phyloP scores from a whole-genome alignment of 139 green algal species.

The Tetradesmus obliquus region DNA sequence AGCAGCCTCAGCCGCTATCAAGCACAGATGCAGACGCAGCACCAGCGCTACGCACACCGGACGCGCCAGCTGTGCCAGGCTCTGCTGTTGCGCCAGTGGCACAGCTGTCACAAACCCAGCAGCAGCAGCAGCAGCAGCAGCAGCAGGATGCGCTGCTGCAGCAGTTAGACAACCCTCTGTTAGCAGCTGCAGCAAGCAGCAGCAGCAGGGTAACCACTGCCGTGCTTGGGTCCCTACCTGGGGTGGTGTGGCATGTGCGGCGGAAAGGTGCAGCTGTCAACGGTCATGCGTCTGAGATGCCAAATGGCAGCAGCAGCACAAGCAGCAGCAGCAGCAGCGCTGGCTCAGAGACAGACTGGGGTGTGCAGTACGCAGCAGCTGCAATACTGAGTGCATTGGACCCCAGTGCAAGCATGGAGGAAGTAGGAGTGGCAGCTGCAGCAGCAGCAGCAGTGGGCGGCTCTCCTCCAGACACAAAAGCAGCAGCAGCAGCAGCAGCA shows the following conservation, averaged over 20 bases:
- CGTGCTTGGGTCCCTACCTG: not conserved
- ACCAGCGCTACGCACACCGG: too few relatives aligned
- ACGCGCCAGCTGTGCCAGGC: not conserved
- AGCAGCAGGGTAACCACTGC: not conserved
- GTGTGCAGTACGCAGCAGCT: slow-evolving; percentile 18
- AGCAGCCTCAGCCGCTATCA: not conserved
- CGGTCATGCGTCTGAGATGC: not conserved
- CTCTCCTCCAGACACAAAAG: not conserved
- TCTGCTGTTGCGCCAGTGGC: not conserved
- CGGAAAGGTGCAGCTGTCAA: not conserved
- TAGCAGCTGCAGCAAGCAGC: not conserved
- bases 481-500: slow-evolving; percentile 24
- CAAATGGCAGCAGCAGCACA: not conserved
- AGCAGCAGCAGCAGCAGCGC: not conserved
- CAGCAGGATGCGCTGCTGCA: not conserved
- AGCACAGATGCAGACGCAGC: not conserved
- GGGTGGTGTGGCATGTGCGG: slow-evolving; percentile 13
- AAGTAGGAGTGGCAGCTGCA: not conserved
- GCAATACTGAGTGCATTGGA: slow-evolving; percentile 8
- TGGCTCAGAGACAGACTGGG: not conserved
- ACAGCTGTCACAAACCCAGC: not conserved
- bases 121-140: slow-evolving; percentile 41
- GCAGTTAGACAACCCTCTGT: not conserved
- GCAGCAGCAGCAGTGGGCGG: not conserved
- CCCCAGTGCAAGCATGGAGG: not conserved